Percentiles rank a stretch among this genome's conserved stretches.
Evolutionary conservation across 1,139 yeast genomes (phyloP).

Genomic region (Ogataea hybrid): DNA sequence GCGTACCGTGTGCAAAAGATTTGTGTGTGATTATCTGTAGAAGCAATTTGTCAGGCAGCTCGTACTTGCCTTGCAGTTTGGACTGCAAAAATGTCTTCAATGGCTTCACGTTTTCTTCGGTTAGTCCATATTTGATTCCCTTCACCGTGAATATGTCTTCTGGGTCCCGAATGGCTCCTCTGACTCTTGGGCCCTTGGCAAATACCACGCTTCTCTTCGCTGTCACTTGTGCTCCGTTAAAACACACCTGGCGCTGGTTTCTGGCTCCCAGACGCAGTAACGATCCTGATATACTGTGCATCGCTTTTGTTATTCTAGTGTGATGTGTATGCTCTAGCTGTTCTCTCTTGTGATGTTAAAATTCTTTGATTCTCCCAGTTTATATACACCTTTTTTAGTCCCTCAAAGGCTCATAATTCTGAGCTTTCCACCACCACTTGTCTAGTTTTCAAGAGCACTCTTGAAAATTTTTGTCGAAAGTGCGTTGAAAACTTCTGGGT

Average conservation of each 20-base stretch:
- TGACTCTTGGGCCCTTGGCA: constrained; percentile 56
- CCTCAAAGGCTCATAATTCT: constrained; percentile 6
- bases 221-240: constrained; percentile 3
- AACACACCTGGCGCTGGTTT: neutral
- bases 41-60: no score
- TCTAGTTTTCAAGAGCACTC: neutral
- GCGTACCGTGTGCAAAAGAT: no score
- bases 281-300: constrained; percentile 7
- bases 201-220: constrained; percentile 34
- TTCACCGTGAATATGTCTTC: constrained; percentile 56
- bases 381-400: constrained; percentile 1
- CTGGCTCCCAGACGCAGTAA: constrained; percentile 1
- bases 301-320: neutral
- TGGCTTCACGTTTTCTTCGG: constrained; percentile 46
- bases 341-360: no score
- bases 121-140: constrained; percentile 60
- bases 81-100: constrained; percentile 45
- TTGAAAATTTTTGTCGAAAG: constrained; percentile 19
- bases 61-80: constrained; percentile 35
- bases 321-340: neutral
- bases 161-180: constrained; percentile 80
- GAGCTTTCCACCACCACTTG: constrained; percentile 5
- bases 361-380: neutral
- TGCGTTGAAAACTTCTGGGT: constrained; percentile 11
- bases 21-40: no score